Percentiles rank a stretch among this genome's conserved stretches.
Conservation (phyloP, 139 green algal genomes). For the Chlorella sp. region DNA sequence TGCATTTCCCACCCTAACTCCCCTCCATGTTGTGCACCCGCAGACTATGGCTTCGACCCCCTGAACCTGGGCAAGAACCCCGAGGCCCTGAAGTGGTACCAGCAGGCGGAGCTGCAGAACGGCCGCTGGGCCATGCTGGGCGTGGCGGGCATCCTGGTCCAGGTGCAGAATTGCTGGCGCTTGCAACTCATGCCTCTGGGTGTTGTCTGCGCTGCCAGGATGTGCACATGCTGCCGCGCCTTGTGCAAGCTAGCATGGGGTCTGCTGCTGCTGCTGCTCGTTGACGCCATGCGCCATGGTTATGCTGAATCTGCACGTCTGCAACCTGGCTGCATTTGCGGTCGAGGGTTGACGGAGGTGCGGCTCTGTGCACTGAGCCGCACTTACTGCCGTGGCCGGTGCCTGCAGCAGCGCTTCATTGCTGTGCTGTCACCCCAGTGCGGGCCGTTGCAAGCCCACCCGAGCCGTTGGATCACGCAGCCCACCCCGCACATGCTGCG, state of each 20-base stretch:
- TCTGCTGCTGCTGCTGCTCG: background rate
- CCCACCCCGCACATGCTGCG: too few relatives aligned
- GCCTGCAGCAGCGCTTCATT: too few relatives aligned
- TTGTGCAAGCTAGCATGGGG: background rate
- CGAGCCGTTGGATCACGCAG: too few relatives aligned
- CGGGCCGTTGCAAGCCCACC: too few relatives aligned
- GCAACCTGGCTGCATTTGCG: too few relatives aligned
- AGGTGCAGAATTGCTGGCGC: background rate
- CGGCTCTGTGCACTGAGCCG: too few relatives aligned
- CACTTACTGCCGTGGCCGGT: too few relatives aligned
- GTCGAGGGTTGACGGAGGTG: too few relatives aligned
- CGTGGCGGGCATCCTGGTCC: conserved; percentile 58
- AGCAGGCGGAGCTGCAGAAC: conserved; percentile 63
- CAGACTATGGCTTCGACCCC: conserved; percentile 66
- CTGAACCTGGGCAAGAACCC: conserved; percentile 45
- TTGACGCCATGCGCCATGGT: background rate
- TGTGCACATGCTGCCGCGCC: background rate
- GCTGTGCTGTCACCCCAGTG: too few relatives aligned
- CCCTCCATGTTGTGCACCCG: background rate
- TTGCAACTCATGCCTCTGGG: too few relatives aligned
- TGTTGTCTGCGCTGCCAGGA: too few relatives aligned
- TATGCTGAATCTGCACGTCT: too few relatives aligned
- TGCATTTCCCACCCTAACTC: background rate
- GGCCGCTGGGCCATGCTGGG: conserved; percentile 67
- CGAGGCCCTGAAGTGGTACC: conserved; percentile 53